Evolutionary conservation across 2,329 filamentous ascomycete genomes (phyloP).

Genomic region (Sporothrix protearum): DNA sequence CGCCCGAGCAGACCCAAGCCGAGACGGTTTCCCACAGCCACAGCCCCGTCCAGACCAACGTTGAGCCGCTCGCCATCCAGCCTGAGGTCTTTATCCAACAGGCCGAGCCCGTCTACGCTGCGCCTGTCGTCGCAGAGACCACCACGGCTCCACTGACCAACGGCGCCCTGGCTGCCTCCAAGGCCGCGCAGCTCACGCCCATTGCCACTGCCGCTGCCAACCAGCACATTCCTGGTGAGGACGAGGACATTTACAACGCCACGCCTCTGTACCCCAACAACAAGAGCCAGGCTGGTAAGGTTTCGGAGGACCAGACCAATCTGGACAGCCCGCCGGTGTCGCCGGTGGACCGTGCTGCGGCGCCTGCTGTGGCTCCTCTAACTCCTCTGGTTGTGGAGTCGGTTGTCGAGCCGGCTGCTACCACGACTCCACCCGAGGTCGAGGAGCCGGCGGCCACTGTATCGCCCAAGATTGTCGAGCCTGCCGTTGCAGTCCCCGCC

Average conservation of each 20-base stretch:
- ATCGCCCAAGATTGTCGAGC: neutral
- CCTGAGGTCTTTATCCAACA: conserved; percentile 5
- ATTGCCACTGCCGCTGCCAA: conserved; percentile 12
- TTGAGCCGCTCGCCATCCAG: neutral
- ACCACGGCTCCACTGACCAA: neutral
- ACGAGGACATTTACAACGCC: conserved; percentile 39
- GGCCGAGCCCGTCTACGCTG: conserved; percentile 13
- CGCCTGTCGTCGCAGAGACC: neutral
- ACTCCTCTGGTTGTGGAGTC: neutral
- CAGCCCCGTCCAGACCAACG: neutral
- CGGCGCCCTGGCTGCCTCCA: neutral
- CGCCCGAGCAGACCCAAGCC: neutral
- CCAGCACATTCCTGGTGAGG: conserved; percentile 22
- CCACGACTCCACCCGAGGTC: neutral
- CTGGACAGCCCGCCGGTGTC: neutral
- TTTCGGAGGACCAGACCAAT: neutral
- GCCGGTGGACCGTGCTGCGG: neutral
- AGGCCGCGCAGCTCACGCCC: neutral
- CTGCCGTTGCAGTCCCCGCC: neutral
- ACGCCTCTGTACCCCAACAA: conserved; percentile 31
- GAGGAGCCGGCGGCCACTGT: neutral
- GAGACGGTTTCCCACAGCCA: neutral
- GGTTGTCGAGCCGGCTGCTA: neutral
- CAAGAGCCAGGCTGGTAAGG: neutral
- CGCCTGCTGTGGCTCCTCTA: neutral